These are phyloP conservation scores for Boletus rubescentipes DNA, from an alignment of 768 basidiomycete genomes.

Conservation along the genomic window DNA sequence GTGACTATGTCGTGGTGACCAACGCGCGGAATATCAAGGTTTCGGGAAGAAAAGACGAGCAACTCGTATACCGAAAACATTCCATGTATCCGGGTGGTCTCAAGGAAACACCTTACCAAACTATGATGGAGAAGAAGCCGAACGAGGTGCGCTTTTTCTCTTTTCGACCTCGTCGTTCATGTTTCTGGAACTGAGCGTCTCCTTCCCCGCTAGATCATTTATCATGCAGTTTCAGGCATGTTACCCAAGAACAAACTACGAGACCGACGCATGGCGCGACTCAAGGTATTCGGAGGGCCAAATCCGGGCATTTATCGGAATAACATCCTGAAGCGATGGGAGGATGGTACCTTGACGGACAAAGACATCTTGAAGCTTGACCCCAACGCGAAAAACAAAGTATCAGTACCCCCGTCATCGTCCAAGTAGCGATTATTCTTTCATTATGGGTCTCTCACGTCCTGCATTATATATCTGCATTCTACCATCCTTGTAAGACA, in stretches of 20 bases:
- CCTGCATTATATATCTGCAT: constrained; percentile 7
- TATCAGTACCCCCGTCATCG: background rate
- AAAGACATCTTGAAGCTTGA: constrained; percentile 30
- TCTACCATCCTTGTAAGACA: background rate
- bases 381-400: constrained; percentile 15
- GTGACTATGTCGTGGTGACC: constrained; percentile 97
- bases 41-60: constrained; percentile 85
- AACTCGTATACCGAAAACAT: constrained; percentile 86
- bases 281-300: constrained; percentile 83
- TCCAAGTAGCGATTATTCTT: constrained; percentile 13
- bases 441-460: background rate
- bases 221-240: constrained; percentile 97
- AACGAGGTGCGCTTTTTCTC: constrained; percentile 66
- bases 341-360: constrained; percentile 70
- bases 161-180: background rate
- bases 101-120: constrained; percentile 84
- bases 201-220: constrained; percentile 68
- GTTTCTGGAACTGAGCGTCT: background rate
- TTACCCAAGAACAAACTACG: constrained; percentile 97
- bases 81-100: constrained; percentile 92
- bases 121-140: constrained; percentile 82
- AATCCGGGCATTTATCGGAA: constrained; percentile 74
- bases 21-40: constrained; percentile 82
- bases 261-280: constrained; percentile 79
- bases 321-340: constrained; percentile 82